Conservation (phyloP, 805 yeast genomes). For the Starmera quercuum region DNA sequence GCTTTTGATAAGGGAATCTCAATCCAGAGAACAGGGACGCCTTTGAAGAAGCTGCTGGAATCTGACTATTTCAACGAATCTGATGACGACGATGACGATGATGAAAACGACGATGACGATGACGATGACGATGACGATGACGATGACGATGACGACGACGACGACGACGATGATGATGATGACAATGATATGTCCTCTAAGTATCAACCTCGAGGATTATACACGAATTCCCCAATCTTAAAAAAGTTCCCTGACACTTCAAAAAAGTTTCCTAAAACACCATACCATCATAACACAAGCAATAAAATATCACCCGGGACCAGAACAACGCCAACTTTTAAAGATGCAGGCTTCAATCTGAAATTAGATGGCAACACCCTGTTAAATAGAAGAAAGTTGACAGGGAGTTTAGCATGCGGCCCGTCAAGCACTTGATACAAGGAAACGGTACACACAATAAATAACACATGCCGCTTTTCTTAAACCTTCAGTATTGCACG, state of each 20-base stretch:
- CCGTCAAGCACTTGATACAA: no score
- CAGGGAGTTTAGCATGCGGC: slow-evolving; percentile 10
- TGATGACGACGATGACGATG: slow-evolving; percentile 14
- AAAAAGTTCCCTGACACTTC: slow-evolving; percentile 9
- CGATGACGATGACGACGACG: slow-evolving; percentile 2
- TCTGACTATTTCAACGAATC: slow-evolving; percentile 19
- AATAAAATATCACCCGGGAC: neutral
- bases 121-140: slow-evolving; percentile 5
- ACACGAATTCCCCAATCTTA: slow-evolving; percentile 12
- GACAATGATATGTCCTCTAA: slow-evolving; percentile 1
- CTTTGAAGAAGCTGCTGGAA: slow-evolving; percentile 16
- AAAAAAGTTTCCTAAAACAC: slow-evolving; percentile 6
- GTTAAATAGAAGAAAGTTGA: slow-evolving; percentile 19
- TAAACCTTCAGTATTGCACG: no score
- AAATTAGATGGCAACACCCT: slow-evolving; percentile 20
- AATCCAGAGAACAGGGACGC: slow-evolving; percentile 50
- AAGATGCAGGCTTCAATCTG: slow-evolving; percentile 15
- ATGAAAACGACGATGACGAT: slow-evolving; percentile 7
- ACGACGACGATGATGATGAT: slow-evolving; percentile 4
- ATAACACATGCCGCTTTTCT: no score
- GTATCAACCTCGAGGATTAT: slow-evolving; percentile 1
- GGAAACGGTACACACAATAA: no score
- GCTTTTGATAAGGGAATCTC: slow-evolving; percentile 84
- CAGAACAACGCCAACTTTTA: slow-evolving; percentile 4
- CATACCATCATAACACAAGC: slow-evolving; percentile 7